Evolutionary conservation across 768 basidiomycete genomes (phyloP).

Genomic region (Phanerochaete carnosa): DNA sequence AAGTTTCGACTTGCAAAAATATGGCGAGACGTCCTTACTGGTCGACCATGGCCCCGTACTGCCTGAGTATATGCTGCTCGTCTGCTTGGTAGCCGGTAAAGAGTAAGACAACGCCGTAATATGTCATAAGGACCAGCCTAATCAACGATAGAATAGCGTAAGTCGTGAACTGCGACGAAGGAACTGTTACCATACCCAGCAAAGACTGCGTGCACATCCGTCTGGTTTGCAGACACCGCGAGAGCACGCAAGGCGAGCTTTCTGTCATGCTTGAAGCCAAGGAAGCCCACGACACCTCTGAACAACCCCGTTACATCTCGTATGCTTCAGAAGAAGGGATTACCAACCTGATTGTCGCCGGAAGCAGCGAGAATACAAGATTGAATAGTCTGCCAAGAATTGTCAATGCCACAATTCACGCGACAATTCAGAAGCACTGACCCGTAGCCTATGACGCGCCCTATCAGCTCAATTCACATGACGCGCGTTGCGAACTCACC

Average conservation of each 20-base stretch:
- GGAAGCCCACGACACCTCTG: slow-evolving; percentile 69
- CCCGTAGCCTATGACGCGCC: slow-evolving; percentile 25
- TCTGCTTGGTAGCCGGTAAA: slow-evolving; percentile 76
- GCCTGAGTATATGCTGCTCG: slow-evolving; percentile 56
- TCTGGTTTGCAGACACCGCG: slow-evolving; percentile 60
- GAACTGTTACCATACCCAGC: slow-evolving; percentile 65
- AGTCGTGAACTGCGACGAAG: neutral
- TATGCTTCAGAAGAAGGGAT: neutral
- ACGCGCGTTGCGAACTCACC: slow-evolving; percentile 37
- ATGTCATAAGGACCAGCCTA: slow-evolving; percentile 79
- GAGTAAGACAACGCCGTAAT: slow-evolving; percentile 68
- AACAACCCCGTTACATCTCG: neutral
- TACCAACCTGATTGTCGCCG: slow-evolving; percentile 63
- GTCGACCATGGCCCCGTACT: slow-evolving; percentile 64
- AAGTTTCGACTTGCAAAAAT: neutral
- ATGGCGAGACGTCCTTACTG: slow-evolving; percentile 36
- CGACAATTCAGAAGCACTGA: slow-evolving; percentile 6
- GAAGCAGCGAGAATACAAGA: slow-evolving; percentile 73
- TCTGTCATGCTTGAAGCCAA: slow-evolving; percentile 74
- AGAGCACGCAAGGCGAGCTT: slow-evolving; percentile 66
- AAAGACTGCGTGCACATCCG: slow-evolving; percentile 74
- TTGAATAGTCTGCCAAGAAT: slow-evolving; percentile 69
- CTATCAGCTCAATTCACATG: neutral
- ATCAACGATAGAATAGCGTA: neutral
- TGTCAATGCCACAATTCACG: neutral